These are phyloP conservation scores for Beauveria brongniartii DNA, from an alignment of 2,329 filamentous ascomycete genomes.

Conservation along the genomic window DNA sequence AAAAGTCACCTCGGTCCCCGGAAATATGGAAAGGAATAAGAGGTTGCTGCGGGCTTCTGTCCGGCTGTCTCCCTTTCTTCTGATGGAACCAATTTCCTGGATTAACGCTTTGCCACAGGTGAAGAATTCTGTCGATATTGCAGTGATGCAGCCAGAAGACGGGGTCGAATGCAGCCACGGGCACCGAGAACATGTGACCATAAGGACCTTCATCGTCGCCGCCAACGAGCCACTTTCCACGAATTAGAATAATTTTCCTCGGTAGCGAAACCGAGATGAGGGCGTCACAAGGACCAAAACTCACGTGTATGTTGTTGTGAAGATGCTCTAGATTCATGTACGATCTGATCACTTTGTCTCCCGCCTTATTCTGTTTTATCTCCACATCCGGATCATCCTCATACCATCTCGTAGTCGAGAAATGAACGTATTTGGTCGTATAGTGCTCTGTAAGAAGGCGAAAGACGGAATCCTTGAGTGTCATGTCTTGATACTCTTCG, in stretches of 20 bases:
- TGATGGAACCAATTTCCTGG: neutral
- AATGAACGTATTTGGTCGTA: conserved; percentile 18
- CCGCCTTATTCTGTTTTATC: neutral
- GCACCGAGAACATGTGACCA: conserved; percentile 47
- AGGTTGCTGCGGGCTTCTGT: neutral
- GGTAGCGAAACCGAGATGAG: too few relatives aligned
- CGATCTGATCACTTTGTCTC: neutral
- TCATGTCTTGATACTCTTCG: neutral
- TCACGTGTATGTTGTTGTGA: neutral
- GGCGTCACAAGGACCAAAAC: neutral
- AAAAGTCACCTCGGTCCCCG: neutral
- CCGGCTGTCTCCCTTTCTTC: neutral
- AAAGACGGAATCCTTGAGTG: conserved; percentile 17
- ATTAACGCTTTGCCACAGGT: neutral
- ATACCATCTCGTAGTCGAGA: neutral
- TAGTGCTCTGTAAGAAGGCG: conserved; percentile 18
- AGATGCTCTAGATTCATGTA: neutral
- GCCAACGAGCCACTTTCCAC: neutral
- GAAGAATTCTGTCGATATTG: neutral
- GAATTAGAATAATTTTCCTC: neutral
- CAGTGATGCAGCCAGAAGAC: conserved; percentile 56
- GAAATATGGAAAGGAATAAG: neutral
- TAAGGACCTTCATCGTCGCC: conserved; percentile 11
- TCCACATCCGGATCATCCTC: neutral
- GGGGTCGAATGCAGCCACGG: conserved; percentile 55